Conservation (phyloP, 2,329 filamentous ascomycete species). For the Dactylellina sp. region DNA sequence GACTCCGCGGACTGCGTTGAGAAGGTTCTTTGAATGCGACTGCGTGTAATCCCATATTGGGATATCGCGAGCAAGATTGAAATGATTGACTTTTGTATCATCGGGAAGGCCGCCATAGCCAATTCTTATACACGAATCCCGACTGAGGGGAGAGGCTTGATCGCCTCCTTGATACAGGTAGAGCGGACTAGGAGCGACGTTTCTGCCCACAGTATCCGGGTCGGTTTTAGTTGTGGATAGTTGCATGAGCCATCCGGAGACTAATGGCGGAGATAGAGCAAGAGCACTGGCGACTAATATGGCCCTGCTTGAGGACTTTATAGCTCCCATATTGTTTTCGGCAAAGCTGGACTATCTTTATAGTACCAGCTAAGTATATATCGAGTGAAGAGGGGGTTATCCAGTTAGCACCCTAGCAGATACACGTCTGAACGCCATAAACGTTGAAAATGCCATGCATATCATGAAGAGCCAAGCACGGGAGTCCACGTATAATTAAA, state of each 20-base stretch:
- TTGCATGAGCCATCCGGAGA: conserved; percentile 43
- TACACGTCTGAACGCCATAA: no score
- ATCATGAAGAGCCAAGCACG: no score
- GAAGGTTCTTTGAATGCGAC: conserved; percentile 5
- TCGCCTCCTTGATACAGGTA: conserved; percentile 28
- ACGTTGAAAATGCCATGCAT: no score
- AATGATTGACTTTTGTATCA: conserved; percentile 23
- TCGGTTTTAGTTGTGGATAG: conserved; percentile 12
- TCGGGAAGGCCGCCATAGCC: conserved; percentile 5
- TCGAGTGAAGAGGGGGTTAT: no score
- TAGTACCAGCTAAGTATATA: no score
- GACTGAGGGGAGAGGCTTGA: not conserved
- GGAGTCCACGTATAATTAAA: not conserved
- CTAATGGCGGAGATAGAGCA: not conserved
- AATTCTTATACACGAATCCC: conserved; percentile 25
- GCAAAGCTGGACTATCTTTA: no score
- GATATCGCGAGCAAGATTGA: conserved; percentile 22
- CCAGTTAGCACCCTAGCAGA: no score
- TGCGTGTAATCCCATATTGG: conserved; percentile 14
- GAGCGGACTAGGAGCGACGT: no score
- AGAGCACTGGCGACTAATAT: not conserved
- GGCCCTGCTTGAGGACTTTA: not conserved
- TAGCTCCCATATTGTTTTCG: not conserved
- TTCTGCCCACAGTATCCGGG: not conserved
- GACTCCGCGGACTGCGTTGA: conserved; percentile 13